Base-by-base conservation (phyloP, 1,284 basidiomycete species). In the Trametes polyzona region DNA sequence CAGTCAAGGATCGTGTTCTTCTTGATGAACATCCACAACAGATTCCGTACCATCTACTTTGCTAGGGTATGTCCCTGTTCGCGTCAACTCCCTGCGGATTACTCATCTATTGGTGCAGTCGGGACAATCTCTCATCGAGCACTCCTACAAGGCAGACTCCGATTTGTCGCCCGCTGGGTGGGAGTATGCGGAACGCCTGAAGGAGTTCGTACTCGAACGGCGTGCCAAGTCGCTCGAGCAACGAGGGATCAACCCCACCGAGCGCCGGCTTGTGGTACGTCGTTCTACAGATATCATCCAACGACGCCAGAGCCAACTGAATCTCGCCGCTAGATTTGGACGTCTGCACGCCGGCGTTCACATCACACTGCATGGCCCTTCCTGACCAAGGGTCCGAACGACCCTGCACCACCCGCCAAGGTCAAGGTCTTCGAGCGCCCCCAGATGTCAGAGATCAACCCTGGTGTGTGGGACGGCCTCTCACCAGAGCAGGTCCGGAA, bases 131-230 rank as follows among this genome's bases (percentile, higher is more conserved):
- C 82, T 98, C 55, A 96, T 98, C 63, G 97, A 99, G 71, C 97
- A 99, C 72, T 97, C 96, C 4, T 99, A 96, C 81, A 98, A 97
- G 76, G 96, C 96, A 27, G 96, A 99, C 70, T 95, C 96, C 0
- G 97, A 98, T 70, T 83, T 99, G 8, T 97, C 95, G 0, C 91
- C 93, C 2, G 89, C 90, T 0, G 96, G 96, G 5, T 95, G 93
- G 92, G 94, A 97, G 59, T 99, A 99, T 65, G 89, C 96, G 0
- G 90, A 95, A 67, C 83, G 80, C 36, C 77, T 96, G 57, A 94
- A 91, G 67, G 90, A 95, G 14, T 94, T 94, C 61, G 90, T 96
- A 9, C 78, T 90, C 1, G 87, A 93, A 51, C 80, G 90, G 40
- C 83, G 93, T 27, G 83, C 81, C 19, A 88, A 86, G 68, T 81